These are phyloP conservation scores for Phaeotremella skinneri DNA, from an alignment of 768 basidiomycete species.

Conservation along the genomic window DNA sequence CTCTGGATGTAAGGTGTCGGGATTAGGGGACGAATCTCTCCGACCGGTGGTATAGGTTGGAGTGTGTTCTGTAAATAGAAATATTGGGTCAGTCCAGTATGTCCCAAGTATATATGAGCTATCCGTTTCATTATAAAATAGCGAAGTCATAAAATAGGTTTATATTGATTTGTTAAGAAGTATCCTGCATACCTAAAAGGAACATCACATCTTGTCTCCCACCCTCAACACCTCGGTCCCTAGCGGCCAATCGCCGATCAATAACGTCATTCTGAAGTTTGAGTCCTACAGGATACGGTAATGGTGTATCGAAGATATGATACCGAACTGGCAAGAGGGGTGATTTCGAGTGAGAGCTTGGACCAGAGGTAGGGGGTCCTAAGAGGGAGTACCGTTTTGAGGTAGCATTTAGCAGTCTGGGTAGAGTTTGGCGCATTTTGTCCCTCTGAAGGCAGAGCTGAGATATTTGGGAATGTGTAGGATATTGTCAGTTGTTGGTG, in stretches of 20 bases:
- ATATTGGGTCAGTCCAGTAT: constrained; percentile 5
- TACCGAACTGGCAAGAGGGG: constrained; percentile 52
- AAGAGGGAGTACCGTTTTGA: background rate
- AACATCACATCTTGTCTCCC: constrained; percentile 47
- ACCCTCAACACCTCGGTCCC: constrained; percentile 23
- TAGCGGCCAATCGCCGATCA: constrained; percentile 26
- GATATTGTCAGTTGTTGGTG: too few relatives aligned
- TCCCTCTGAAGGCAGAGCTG: too few relatives aligned
- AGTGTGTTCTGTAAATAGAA: constrained; percentile 63
- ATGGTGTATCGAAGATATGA: constrained; percentile 71
- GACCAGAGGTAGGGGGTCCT: background rate
- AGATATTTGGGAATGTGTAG: too few relatives aligned
- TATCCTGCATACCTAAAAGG: constrained; percentile 42
- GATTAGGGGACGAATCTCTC: constrained; percentile 59
- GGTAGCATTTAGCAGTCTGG: background rate
- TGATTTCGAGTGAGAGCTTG: background rate
- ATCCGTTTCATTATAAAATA: too few relatives aligned
- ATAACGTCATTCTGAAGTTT: constrained; percentile 53
- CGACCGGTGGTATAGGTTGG: constrained; percentile 96
- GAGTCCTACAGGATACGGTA: constrained; percentile 63
- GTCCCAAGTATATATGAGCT: background rate
- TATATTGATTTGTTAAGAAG: background rate
- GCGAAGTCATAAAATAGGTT: background rate
- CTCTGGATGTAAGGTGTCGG: constrained; percentile 61
- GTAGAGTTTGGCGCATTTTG: background rate